phyloP scores from a whole-genome alignment of 331 rosid species.

The Erythrophleum ivorense region DNA sequence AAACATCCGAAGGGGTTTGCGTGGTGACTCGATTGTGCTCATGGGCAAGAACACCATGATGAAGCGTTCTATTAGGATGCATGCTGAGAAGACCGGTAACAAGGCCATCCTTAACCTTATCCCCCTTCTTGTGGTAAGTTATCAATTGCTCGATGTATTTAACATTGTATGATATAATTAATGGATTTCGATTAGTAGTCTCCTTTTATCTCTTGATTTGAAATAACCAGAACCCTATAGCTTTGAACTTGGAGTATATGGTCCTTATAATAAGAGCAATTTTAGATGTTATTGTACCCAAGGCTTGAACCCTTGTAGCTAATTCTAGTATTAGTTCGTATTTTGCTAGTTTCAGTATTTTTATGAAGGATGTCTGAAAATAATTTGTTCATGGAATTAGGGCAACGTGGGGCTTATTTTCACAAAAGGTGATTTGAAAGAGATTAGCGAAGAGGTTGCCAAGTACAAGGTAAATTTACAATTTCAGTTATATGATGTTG shows the following conservation, averaged over 20 bases:
- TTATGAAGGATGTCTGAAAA: background rate
- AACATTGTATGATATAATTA: too few relatives aligned
- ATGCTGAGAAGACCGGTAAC: conserved; percentile 76
- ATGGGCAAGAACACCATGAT: conserved; percentile 96
- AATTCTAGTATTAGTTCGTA: too few relatives aligned
- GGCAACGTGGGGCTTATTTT: conserved; percentile 86
- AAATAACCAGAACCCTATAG: too few relatives aligned
- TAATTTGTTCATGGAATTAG: conserved; percentile 38
- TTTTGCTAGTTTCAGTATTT: background rate
- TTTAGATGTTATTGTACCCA: too few relatives aligned
- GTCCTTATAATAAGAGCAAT: too few relatives aligned
- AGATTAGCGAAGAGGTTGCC: conserved; percentile 73
- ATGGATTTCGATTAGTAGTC: background rate
- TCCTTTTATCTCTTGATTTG: background rate
- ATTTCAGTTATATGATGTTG: background rate
- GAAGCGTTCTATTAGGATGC: conserved; percentile 68
- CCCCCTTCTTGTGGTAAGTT: conserved; percentile 73
- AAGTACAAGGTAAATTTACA: conserved; percentile 66
- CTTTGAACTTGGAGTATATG: too few relatives aligned
- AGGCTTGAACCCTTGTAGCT: too few relatives aligned
- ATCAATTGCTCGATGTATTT: background rate
- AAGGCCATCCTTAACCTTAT: conserved; percentile 64
- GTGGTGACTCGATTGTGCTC: conserved; percentile 75
- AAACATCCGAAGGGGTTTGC: conserved; percentile 67
- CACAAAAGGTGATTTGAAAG: conserved; percentile 88